phyloP scores from a whole-genome alignment of 352 stramenopile genomes.

The Globisporangium sylvaticum region DNA sequence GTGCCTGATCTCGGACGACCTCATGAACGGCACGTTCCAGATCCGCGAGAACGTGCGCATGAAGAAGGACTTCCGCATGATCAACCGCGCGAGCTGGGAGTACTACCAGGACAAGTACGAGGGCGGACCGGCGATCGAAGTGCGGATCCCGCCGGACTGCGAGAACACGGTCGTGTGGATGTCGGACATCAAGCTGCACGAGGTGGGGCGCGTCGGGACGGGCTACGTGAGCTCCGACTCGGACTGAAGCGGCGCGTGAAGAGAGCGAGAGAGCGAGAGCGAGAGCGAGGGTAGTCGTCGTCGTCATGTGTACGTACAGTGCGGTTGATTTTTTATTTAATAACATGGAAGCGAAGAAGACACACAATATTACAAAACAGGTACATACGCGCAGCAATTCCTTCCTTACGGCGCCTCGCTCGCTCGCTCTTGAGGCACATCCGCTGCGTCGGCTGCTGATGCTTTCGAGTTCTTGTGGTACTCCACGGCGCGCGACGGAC shows the following conservation, averaged over 20 bases:
- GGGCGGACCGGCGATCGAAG: conserved; percentile 63
- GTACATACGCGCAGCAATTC: neutral
- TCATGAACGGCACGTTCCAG: conserved; percentile 63
- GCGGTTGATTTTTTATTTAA: conserved; percentile 16
- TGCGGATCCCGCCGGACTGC: conserved; percentile 55
- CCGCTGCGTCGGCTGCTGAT: neutral
- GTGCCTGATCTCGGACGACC: conserved; percentile 62
- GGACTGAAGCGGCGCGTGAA: conserved; percentile 11
- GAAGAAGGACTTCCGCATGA: conserved; percentile 76
- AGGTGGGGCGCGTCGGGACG: conserved; percentile 53
- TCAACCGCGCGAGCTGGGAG: conserved; percentile 79
- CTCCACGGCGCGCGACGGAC: conserved; percentile 43
- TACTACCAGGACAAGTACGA: conserved; percentile 71
- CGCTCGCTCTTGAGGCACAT: neutral
- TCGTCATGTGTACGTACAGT: neutral
- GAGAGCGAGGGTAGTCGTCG: neutral
- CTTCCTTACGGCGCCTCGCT: neutral
- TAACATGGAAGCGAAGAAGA: conserved; percentile 6
- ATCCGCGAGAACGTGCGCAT: conserved; percentile 51
- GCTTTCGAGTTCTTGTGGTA: conserved; percentile 7
- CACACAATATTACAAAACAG: neutral
- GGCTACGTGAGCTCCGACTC: conserved; percentile 59
- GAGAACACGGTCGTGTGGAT: conserved; percentile 52
- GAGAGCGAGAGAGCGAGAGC: neutral
- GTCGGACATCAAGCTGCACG: conserved; percentile 40